Percentiles rank a stretch among this genome's conserved stretches.
Conservation (phyloP, 331 rosid genomes). For the Rhamnella rubrinervis region DNA sequence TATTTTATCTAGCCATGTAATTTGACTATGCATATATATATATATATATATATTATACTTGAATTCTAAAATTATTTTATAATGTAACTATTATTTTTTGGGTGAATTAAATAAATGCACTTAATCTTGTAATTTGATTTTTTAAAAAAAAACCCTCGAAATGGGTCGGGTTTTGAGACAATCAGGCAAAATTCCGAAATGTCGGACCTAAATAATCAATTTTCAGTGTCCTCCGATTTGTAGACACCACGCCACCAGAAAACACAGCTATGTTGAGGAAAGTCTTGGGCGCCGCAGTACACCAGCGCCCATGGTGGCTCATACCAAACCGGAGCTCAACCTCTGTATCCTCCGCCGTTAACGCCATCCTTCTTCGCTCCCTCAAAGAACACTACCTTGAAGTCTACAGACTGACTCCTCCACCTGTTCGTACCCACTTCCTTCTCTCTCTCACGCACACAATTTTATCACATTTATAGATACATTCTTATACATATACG, state of each 20-base stretch:
- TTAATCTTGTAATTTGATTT: too few relatives aligned
- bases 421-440: constrained; percentile 54
- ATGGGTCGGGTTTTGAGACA: too few relatives aligned
- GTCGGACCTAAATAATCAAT: too few relatives aligned
- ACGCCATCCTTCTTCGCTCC: constrained; percentile 74
- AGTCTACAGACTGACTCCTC: constrained; percentile 75
- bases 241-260: neutral
- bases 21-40: too few relatives aligned
- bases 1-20: too few relatives aligned
- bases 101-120: too few relatives aligned
- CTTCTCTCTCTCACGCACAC: neutral
- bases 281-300: constrained; percentile 29
- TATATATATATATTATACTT: too few relatives aligned
- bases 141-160: too few relatives aligned
- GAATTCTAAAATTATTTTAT: too few relatives aligned
- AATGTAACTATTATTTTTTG: too few relatives aligned
- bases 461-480: neutral
- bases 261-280: constrained; percentile 53
- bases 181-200: too few relatives aligned
- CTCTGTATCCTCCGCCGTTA: constrained; percentile 53
- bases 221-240: too few relatives aligned
- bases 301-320: constrained; percentile 23
- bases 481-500: neutral
- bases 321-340: constrained; percentile 30
- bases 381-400: constrained; percentile 88